phyloP scores from a whole-genome alignment of 345 rosid species.

The Triadica sebifera region DNA sequence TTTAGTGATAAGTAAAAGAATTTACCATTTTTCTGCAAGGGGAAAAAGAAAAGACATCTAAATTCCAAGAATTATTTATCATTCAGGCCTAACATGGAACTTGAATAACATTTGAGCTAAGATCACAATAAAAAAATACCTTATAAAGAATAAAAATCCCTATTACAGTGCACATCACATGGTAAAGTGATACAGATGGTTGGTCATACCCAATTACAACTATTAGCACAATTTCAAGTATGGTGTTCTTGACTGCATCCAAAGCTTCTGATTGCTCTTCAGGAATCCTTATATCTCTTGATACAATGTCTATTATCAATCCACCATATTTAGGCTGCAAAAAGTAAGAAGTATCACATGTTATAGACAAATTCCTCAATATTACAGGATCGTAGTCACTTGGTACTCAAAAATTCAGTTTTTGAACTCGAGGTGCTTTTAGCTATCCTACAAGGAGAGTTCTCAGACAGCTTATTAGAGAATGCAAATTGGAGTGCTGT shows the following conservation, averaged over 20 bases:
- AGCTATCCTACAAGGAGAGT: neutral
- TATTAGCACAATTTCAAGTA: constrained; percentile 37
- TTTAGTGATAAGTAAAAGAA: neutral
- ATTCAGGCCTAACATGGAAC: no score
- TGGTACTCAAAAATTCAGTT: constrained; percentile 5
- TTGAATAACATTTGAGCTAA: neutral
- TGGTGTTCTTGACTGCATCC: constrained; percentile 43
- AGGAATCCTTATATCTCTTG: constrained; percentile 36
- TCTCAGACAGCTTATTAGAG: neutral
- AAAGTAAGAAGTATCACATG: neutral
- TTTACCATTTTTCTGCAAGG: no score
- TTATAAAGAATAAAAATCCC: neutral
- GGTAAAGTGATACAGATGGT: no score
- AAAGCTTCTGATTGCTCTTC: constrained; percentile 40
- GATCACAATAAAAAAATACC: neutral
- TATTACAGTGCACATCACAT: neutral
- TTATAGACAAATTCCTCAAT: neutral
- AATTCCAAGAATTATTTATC: no score
- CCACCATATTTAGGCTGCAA: constrained; percentile 54
- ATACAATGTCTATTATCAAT: constrained; percentile 47
- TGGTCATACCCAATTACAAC: constrained; percentile 40
- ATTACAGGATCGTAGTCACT: neutral
- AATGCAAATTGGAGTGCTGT: neutral
- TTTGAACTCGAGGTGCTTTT: neutral
- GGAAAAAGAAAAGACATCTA: no score